Conservation (phyloP, 352 stramenopile genomes). For the Pythium plurisporium region DNA sequence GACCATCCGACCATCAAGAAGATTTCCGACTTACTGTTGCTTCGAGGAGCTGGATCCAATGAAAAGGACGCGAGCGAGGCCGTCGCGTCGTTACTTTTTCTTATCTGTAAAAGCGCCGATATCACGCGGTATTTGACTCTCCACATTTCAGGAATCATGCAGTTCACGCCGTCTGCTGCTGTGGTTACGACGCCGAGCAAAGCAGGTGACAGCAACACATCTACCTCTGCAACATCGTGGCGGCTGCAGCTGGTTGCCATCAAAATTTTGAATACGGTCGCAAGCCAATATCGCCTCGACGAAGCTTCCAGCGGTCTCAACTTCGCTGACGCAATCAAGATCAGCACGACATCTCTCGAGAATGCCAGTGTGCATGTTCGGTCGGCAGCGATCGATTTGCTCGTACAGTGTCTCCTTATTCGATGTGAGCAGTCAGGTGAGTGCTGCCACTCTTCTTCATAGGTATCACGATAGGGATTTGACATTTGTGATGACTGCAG, state of each 20-base stretch:
- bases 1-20: slow-evolving; percentile 40
- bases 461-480: too few species aligned
- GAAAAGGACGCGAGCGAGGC: slow-evolving; percentile 79
- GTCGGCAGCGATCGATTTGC: slow-evolving; percentile 57
- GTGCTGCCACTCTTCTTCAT: too few species aligned
- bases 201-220: background rate
- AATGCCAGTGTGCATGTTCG: slow-evolving; percentile 78
- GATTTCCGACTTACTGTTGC: slow-evolving; percentile 43
- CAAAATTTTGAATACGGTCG: slow-evolving; percentile 74
- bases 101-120: slow-evolving; percentile 78
- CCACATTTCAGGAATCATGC: slow-evolving; percentile 51
- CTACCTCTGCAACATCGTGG: slow-evolving; percentile 33
- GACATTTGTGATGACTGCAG: too few species aligned
- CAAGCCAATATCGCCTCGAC: slow-evolving; percentile 76
- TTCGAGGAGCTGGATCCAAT: slow-evolving; percentile 54
- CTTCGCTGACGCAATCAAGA: slow-evolving; percentile 58
- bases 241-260: slow-evolving; percentile 68
- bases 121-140: slow-evolving; percentile 54
- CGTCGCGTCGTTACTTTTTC: slow-evolving; percentile 64
- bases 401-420: slow-evolving; percentile 71
- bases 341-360: slow-evolving; percentile 57
- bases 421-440: slow-evolving; percentile 70
- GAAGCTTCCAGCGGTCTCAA: slow-evolving; percentile 42
- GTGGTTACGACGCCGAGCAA: slow-evolving; percentile 23
- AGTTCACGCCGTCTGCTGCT: slow-evolving; percentile 13